These are phyloP conservation scores for Pharnaceum exiguum DNA, from an alignment of 148 eudicot genomes.

Conservation along the genomic window DNA sequence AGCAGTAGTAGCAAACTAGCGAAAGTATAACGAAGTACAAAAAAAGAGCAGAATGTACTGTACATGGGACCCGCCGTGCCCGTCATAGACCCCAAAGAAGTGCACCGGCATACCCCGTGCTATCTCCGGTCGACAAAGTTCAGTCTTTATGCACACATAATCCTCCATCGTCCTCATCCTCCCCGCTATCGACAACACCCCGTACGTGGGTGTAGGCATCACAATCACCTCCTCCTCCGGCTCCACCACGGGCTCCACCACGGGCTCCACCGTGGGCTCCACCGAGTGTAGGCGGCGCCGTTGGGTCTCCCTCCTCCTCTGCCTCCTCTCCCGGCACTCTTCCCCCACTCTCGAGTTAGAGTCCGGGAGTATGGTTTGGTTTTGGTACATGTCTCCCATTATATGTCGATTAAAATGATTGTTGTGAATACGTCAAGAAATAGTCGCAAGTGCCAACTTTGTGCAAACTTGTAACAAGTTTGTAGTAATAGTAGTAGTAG, in stretches of 20 bases:
- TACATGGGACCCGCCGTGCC: conserved; percentile 53
- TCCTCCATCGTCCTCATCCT: conserved; percentile 40
- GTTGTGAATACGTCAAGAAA: background rate
- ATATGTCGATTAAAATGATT: background rate
- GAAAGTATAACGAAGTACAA: background rate
- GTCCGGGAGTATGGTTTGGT: background rate
- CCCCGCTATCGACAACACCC: conserved; percentile 32
- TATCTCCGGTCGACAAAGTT: conserved; percentile 32
- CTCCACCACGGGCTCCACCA: background rate
- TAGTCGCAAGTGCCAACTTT: too few species aligned
- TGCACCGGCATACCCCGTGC: conserved; percentile 31
- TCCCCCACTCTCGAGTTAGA: background rate
- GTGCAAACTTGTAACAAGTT: too few species aligned
- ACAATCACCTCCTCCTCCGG: background rate
- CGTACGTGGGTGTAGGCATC: conserved; percentile 14
- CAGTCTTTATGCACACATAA: conserved; percentile 20
- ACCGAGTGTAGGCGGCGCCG: too few species aligned
- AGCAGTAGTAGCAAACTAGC: background rate
- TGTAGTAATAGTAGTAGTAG: too few species aligned
- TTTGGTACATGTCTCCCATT: background rate
- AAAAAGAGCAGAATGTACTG: background rate
- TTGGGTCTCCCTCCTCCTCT: conserved; percentile 20
- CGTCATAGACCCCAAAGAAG: conserved; percentile 45
- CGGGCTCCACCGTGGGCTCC: background rate
- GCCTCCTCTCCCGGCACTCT: conserved; percentile 27